Percentiles rank a stretch among this genome's conserved stretches.
Conservation (phyloP, 2,329 filamentous ascomycete species). For the Pyrenophora teres region DNA sequence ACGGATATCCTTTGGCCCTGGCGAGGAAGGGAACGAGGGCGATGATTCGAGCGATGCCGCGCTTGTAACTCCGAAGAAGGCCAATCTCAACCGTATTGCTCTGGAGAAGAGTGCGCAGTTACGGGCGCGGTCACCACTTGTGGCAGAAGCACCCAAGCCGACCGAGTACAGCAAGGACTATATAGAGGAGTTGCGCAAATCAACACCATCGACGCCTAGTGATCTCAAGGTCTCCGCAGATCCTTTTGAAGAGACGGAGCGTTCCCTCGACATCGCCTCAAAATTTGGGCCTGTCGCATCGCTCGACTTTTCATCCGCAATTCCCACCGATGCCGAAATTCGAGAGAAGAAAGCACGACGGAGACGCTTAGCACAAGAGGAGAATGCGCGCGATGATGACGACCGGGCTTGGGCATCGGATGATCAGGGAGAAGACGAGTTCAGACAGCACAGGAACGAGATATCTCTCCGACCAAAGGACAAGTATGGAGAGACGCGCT, state of each 20-base stretch:
- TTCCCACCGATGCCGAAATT: conserved; percentile 84
- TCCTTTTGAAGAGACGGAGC: conserved; percentile 49
- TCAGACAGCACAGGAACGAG: conserved; percentile 46
- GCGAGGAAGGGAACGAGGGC: conserved; percentile 58
- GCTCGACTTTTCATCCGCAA: conserved; percentile 51
- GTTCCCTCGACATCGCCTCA: conserved; percentile 52
- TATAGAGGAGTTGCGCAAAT: conserved; percentile 81
- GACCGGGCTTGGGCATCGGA: conserved; percentile 51
- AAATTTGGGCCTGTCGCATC: conserved; percentile 61
- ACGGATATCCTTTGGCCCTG: conserved; percentile 76
- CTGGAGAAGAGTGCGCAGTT: conserved; percentile 69
- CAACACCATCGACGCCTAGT: conserved; percentile 81
- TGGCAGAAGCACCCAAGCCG: conserved; percentile 56
- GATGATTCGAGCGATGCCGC: conserved; percentile 56
- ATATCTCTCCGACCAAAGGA: conserved; percentile 61
- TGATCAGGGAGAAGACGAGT: conserved; percentile 45
- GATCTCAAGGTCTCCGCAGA: conserved; percentile 53
- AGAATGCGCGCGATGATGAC: conserved; percentile 61
- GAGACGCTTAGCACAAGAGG: conserved; percentile 75
- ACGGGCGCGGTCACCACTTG: conserved; percentile 56
- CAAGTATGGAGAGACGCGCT: conserved; percentile 69
- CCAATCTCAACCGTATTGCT: conserved; percentile 65
- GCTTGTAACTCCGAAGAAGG: conserved; percentile 66
- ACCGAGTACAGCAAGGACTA: conserved; percentile 82
- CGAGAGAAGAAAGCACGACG: conserved; percentile 88